Percentiles rank a stretch among this genome's conserved stretches.
Conservation (phyloP, 306 rosid species). For the Rubus parviflorus region DNA sequence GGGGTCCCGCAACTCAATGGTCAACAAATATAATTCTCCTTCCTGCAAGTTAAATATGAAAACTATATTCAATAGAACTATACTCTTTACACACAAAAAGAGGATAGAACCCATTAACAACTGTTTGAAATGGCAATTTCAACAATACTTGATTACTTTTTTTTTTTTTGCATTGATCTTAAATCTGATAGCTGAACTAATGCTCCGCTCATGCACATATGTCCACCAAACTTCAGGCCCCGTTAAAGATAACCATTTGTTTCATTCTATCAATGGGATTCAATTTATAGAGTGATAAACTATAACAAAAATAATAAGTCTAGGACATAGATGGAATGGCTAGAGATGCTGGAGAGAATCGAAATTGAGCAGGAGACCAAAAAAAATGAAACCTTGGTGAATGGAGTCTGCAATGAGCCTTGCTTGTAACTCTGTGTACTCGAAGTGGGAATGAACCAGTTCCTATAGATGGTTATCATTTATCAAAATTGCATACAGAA, state of each 20-base stretch:
- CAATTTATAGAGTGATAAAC: too few species aligned
- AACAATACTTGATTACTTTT: background rate
- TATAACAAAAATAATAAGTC: background rate
- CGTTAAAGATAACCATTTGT: background rate
- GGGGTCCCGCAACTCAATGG: constrained; percentile 40
- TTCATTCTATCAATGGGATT: background rate
- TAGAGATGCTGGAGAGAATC: background rate
- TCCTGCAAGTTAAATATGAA: constrained; percentile 27
- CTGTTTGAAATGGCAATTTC: background rate
- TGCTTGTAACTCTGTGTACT: constrained; percentile 28
- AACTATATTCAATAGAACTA: background rate
- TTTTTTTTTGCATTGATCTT: background rate
- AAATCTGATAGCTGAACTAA: background rate
- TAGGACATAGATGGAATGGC: background rate
- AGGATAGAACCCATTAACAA: background rate
- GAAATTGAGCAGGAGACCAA: background rate
- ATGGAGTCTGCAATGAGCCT: constrained; percentile 39
- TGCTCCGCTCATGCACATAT: background rate
- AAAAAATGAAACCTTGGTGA: constrained; percentile 21
- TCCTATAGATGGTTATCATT: constrained; percentile 13
- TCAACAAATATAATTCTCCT: constrained; percentile 27
- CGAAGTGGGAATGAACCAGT: constrained; percentile 31
- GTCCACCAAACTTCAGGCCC: background rate
- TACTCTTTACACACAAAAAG: background rate
- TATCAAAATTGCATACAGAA: background rate